Evolutionary conservation across 106 monocot genomes (phyloP), one percentile per base, ranked within the genome.

Genomic region (Posidonia australis): DNA sequence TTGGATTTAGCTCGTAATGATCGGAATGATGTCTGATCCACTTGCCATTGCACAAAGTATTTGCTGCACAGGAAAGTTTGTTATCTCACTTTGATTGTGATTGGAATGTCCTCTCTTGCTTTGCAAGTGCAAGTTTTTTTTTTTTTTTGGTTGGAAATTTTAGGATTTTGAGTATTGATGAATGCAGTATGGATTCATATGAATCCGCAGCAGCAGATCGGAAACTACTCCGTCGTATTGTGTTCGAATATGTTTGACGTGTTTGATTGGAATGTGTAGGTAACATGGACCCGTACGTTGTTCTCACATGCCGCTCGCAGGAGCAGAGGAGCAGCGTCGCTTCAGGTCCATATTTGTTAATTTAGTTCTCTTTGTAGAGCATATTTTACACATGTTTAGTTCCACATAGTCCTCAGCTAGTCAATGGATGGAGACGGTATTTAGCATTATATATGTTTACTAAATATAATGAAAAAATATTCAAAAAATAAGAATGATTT

Each of bases 221-320:
- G 41, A 23, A 43, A 21, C 5, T 44, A 17, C 44, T 26, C 12
- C 13, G 31, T 66, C 19, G 30, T 27, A 10, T 32, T 20, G 18
- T 24, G 18, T 64, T 13, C 7, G 24, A 4, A 36, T 36, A 36
- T 36, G 24, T 28, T 1, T 46, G 13, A 45, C 46, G 24, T 64
- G 13, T 46, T 62, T 62, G 10, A 48, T 28, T 5, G 0, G 0
- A 16, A 26, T 12, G 11, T 64, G 17, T 76, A 86, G 86, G 59
- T 56, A 77, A 81, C 0, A 86, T 91, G 91, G 91, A 91, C 79
- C 83, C 91, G 31, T 91, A 81, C 53, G 91, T 79, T 26, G 58
- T 91, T 49, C 65, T 91, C 12, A 75, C 10, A 26, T 91, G 70
- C 55, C 83, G 91, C 21, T 83, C 79, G 9, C 86, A 91, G 64